Percentiles rank a stretch among this genome's conserved stretches.
Conservation (phyloP, 768 basidiomycete species). For the Suillus alpinus region DNA sequence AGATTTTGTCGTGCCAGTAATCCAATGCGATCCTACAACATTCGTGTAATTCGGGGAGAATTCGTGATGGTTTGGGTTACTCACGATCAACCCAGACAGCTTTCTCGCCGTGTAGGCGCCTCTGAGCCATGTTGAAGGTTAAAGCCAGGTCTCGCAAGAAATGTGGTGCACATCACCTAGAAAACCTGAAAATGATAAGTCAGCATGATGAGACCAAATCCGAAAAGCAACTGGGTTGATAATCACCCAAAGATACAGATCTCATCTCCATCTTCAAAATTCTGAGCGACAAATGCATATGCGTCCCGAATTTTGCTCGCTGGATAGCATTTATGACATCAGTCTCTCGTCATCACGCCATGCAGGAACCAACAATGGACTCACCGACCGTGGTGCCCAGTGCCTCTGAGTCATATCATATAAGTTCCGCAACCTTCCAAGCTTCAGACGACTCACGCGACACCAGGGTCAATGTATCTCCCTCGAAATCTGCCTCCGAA, state of each 20-base stretch:
- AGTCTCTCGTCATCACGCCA: not conserved
- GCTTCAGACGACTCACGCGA: not conserved
- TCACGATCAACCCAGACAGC: slow-evolving; percentile 7
- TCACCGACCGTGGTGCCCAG: slow-evolving; percentile 4
- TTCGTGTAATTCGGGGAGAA: too few relatives aligned
- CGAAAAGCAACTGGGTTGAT: not conserved
- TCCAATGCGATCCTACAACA: slow-evolving; percentile 16
- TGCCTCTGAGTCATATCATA: slow-evolving; percentile 3
- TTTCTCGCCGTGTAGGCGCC: slow-evolving; percentile 9
- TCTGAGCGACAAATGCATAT: slow-evolving; percentile 25
- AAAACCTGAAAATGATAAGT: not conserved
- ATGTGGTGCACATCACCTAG: not conserved
- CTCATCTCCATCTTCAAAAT: slow-evolving; percentile 15
- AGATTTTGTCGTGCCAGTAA: slow-evolving; percentile 10
- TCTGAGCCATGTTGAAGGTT: not conserved
- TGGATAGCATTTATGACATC: not conserved
- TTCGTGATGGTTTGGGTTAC: not conserved
- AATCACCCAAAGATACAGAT: slow-evolving; percentile 16
- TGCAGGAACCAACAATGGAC: not conserved
- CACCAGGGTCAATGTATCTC: slow-evolving; percentile 4
- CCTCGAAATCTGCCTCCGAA: slow-evolving; percentile 16
- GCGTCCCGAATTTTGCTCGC: slow-evolving; percentile 26
- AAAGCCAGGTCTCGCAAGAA: not conserved
- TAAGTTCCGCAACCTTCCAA: not conserved
- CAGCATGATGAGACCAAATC: not conserved